These are phyloP conservation scores for Nitzschia sp. DNA, from an alignment of 108 stramenopile genomes.

Conservation along the genomic window DNA sequence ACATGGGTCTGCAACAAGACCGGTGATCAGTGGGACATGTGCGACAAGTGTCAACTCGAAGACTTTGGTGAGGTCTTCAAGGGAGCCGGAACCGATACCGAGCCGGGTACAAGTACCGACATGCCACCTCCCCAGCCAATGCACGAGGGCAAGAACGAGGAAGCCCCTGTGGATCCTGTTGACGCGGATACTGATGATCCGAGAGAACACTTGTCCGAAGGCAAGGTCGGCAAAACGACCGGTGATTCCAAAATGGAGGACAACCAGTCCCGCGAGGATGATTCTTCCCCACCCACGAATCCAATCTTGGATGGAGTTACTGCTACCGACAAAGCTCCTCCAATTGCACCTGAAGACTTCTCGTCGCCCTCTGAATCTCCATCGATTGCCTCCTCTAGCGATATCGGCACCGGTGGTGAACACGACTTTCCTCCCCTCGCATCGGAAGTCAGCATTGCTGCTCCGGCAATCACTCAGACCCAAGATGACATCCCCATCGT, in stretches of 20 bases:
- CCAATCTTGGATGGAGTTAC: background rate
- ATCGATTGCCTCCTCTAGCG: background rate
- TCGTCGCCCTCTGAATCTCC: background rate
- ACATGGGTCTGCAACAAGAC: slow-evolving; percentile 49
- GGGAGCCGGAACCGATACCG: background rate
- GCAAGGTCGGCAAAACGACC: background rate
- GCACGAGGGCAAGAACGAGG: background rate
- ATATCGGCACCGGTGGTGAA: background rate
- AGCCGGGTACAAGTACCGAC: too few species aligned
- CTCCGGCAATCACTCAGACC: slow-evolving; percentile 19
- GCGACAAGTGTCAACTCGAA: slow-evolving; percentile 52
- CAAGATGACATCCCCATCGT: slow-evolving; percentile 9
- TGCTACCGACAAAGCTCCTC: background rate
- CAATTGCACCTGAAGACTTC: background rate
- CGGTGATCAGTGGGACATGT: slow-evolving; percentile 63
- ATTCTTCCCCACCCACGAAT: too few species aligned
- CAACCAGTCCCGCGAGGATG: background rate
- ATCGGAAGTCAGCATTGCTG: slow-evolving; percentile 15
- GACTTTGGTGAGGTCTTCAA: slow-evolving; percentile 53
- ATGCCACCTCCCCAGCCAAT: too few species aligned
- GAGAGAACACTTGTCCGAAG: background rate
- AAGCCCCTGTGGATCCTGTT: background rate
- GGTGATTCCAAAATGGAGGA: slow-evolving; percentile 12
- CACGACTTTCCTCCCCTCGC: slow-evolving; percentile 5
- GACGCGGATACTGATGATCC: background rate